Base-by-base conservation (phyloP, 2,329 filamentous ascomycete species). In the Pseudohalonectria lignicola region DNA sequence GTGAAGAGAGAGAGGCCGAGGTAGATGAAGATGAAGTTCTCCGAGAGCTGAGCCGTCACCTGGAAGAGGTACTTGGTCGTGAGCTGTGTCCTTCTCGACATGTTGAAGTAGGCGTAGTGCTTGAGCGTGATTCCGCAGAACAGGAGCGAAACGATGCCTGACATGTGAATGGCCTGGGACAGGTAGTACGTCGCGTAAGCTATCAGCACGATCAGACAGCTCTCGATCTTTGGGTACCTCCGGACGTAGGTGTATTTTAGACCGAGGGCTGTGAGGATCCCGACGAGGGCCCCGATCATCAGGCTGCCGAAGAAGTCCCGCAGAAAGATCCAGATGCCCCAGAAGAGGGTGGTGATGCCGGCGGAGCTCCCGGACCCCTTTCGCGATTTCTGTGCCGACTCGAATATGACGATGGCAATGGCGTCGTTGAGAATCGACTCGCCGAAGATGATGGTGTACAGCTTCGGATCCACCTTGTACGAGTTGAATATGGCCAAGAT, bases 21-120 rank as follows among this genome's bases (percentile, higher is more conserved):
- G 54, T 98, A 98, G 59, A 98, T 98, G 66, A 98, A 98, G 60
- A 98, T 98, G 57, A 98, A 98, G 60, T 98, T 98, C 63, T 98
- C 92, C 0, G 90, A 94, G 33, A 98, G 64, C 60, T 98, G 92
- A 4, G 92, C 86, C 49, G 93, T 80, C 44, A 94, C 81, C 57
- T 94, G 86, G 64, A 98, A 98, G 41, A 95, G 74, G 62, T 94
- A 98, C 59, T 98, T 98, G 37, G 92, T 98, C 13, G 92, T 94
- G 45, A 98, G 79, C 57, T 98, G 92, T 2, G 92, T 96, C 44
- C 92, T 81, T 35, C 92, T 80, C 21, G 92, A 98, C 92, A 98
- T 98, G 66, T 98, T 98, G 71, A 96, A 95, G 64, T 98, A 98
- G 45, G 92, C 92, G 54, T 98, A 98, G 57, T 98, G 92, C 62